Conservation (phyloP, 345 rosid species). For the Populus tremula region DNA sequence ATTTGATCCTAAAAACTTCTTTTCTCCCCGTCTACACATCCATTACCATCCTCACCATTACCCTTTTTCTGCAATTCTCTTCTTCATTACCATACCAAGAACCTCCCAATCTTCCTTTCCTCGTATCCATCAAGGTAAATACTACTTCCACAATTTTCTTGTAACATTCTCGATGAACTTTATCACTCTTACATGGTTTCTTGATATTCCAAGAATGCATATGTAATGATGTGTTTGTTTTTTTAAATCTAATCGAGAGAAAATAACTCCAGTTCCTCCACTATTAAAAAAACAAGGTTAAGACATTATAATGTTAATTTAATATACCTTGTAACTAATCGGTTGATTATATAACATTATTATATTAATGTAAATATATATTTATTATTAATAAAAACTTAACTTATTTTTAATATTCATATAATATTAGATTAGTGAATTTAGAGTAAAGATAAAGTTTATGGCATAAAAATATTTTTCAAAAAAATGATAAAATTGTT, state of each 20-base stretch:
- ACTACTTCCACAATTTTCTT: not conserved
- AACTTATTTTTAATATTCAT: too few relatives aligned
- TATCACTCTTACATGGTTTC: not conserved
- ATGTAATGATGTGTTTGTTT: not conserved
- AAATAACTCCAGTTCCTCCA: too few relatives aligned
- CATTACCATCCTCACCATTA: not conserved
- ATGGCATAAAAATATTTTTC: too few relatives aligned
- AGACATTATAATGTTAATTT: too few relatives aligned
- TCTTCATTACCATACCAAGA: not conserved
- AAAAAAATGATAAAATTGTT: too few relatives aligned
- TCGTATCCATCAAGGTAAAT: constrained; percentile 30
- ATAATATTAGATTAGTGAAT: too few relatives aligned
- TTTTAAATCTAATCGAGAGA: not conserved
- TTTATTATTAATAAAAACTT: too few relatives aligned
- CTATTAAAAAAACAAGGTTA: too few relatives aligned
- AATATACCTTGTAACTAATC: rapidly evolving
- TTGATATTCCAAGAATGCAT: not conserved
- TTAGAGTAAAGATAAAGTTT: too few relatives aligned
- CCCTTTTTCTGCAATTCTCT: not conserved
- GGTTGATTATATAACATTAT: too few relatives aligned
- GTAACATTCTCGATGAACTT: not conserved
- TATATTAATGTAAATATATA: too few relatives aligned
- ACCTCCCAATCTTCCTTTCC: not conserved
- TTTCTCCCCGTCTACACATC: constrained; percentile 2
- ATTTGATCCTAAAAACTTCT: constrained; percentile 36